Evolutionary conservation across 208 protist genomes (phyloP), one percentile per base, ranked within the genome.

Genomic region (Perkinsela sp.): DNA sequence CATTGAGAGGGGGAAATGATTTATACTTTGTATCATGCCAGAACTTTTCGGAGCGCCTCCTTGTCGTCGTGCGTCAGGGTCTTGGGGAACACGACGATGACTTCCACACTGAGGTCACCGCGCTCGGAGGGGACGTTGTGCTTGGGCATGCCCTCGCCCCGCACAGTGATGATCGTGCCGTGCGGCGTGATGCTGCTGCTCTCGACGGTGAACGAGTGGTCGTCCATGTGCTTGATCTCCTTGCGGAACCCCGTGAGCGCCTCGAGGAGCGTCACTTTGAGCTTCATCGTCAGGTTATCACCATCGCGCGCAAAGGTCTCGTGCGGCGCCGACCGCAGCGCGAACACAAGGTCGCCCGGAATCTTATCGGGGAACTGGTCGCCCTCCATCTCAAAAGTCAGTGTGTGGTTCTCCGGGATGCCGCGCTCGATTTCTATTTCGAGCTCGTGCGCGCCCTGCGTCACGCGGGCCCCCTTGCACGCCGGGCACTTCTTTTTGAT

Each of bases 131-230:
- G 79, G 31, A 87, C 75, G 69, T 88, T 70, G 66, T 90, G 78
- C 66, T 80, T 74, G 2, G 92, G 90, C 87, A 96, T 93, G n/a
- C 92, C 92, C 74, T 92, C 86, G 15, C 88, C 88, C 1, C 31
- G 29, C 0, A 93, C 22, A 30, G 74, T 78, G 32, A 92, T 13
- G 67, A 87, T 82, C 22, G 77, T 77, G n/a, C 78, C 82, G 32
- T 82, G 82, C 32, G 75, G 79, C 22, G 85, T 88, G 28, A 88
- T 68, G 0, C 77, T 74, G 15, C 70, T 77, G 0, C 32, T 67
- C 28, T 68, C 31, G 0, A 80, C 22, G 13, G 80, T 71, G 48
- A 85, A 72, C 68, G 78, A 73, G 6, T 72, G 73, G 1, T 82
- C 86, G 66, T 96, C 92, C 1, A 96, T 72, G 78, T 95, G 89